phyloP scores from a whole-genome alignment of 2,329 filamentous ascomycete genomes.

The Thermochaetoides dissita region DNA sequence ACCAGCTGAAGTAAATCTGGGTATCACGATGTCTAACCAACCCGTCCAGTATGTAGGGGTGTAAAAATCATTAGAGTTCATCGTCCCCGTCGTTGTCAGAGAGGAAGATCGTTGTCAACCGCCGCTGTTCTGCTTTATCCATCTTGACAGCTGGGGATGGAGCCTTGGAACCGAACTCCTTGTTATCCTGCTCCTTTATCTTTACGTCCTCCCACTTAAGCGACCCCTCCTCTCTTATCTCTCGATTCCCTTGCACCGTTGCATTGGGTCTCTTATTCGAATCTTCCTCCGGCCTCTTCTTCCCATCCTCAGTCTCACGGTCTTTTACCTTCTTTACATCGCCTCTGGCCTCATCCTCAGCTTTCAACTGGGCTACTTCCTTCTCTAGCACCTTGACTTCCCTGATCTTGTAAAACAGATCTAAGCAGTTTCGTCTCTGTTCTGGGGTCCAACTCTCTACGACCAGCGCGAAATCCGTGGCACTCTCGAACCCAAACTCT shows the following conservation, averaged over 20 bases:
- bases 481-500: conserved; percentile 60
- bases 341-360: background rate
- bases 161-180: background rate
- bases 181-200: conserved; percentile 1
- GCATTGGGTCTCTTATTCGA: background rate
- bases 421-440: conserved; percentile 62
- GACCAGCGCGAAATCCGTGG: conserved; percentile 73
- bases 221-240: too few relatives aligned
- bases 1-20: too few relatives aligned
- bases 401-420: conserved; percentile 63
- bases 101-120: conserved; percentile 9
- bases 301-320: background rate
- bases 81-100: conserved; percentile 15
- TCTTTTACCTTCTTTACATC: background rate
- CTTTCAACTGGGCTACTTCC: conserved; percentile 16
- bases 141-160: background rate
- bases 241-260: too few relatives aligned
- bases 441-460: conserved; percentile 86
- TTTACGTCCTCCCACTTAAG: background rate
- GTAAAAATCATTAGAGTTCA: conserved; percentile 10
- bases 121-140: conserved; percentile 3
- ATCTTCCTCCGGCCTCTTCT: background rate
- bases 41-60: too few relatives aligned
- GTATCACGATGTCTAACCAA: too few relatives aligned
- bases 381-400: conserved; percentile 34